Base-by-base conservation (phyloP, 179 eudicot species). In the Drosera spatulata region DNA sequence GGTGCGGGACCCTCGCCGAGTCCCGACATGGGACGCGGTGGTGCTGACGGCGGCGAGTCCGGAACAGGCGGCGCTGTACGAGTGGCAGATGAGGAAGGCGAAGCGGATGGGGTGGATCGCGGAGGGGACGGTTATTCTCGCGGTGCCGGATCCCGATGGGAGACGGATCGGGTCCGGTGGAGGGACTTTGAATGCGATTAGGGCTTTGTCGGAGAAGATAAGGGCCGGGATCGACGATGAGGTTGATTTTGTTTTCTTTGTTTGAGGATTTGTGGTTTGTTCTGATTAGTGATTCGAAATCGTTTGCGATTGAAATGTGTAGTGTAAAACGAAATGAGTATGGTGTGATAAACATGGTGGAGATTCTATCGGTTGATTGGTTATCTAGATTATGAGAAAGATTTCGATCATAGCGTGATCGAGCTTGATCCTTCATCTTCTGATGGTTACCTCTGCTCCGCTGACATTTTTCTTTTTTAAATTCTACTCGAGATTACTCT, bases 91-190 rank as follows among this genome's bases (percentile, higher is more conserved):
- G 53, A 53, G 39, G 10, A 81, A 93, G 11, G 97, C 99, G 58
- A 82, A 85, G 74, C 79, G 94, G 1, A 68, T 83, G 37, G 88
- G 88, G 39, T 94, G 97, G 14, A 80, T 94, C 38, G 86, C 99
- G 15, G 39, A 48, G 1, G 62, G 77, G 38, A 90, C 99, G 4
- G 80, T 86, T 46, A 94, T 97, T 2, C 83, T 94, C 3, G 93
- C 97, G 3, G 94, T 94, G 2, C 95, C 99, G 51, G 99, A 90
- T 41, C 97, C 94, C 2, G 53, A 78, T 10, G 99, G 97, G 2
- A 79, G 70, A 53, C 82, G 99, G 55, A 94, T 94, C 57, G 99
- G 97, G 8, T 94, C 99, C 42, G 99, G 99, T 10, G 96, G 95
- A 2, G 99, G 97, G 49, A 94, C 99, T 53, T 83, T 94, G 38